phyloP scores from a whole-genome alignment of 805 yeast species.

The Zygotorulaspora chibaensis region DNA sequence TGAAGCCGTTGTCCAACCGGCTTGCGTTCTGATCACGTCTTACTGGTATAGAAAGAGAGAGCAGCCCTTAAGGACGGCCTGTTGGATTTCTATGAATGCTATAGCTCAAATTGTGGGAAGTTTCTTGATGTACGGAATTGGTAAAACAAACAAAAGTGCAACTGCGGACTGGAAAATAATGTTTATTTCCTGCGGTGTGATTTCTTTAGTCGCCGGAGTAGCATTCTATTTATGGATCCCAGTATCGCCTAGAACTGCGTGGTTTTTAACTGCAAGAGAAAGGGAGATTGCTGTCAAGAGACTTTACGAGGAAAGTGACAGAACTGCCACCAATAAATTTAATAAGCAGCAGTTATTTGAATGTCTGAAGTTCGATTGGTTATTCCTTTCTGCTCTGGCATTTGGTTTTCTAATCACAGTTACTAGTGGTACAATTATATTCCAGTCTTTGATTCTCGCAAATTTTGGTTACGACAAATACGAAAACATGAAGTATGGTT shows the following conservation, averaged over 20 bases:
- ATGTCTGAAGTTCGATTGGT: slow-evolving; percentile 27
- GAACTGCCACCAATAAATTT: slow-evolving; percentile 44
- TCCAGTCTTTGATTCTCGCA: slow-evolving; percentile 5
- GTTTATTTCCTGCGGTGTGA: slow-evolving; percentile 48
- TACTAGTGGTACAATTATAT: slow-evolving; percentile 6
- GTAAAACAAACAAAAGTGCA: slow-evolving; percentile 24
- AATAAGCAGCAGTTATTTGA: slow-evolving; percentile 44
- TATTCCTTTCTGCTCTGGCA: slow-evolving; percentile 1
- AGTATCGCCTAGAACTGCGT: slow-evolving; percentile 40
- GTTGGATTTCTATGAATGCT: slow-evolving; percentile 44
- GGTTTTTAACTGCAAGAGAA: slow-evolving; percentile 39
- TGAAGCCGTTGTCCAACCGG: slow-evolving; percentile 44
- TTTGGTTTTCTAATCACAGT: slow-evolving; percentile 7
- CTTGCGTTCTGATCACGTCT: slow-evolving; percentile 43
- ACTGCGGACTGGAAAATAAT: slow-evolving; percentile 49
- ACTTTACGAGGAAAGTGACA: slow-evolving; percentile 42
- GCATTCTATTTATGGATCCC: slow-evolving; percentile 42
- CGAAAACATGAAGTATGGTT: slow-evolving; percentile 3
- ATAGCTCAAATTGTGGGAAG: slow-evolving; percentile 44
- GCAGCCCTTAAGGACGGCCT: slow-evolving; percentile 35
- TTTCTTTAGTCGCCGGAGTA: slow-evolving; percentile 45
- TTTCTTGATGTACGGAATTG: slow-evolving; percentile 46
- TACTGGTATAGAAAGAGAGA: slow-evolving; percentile 45
- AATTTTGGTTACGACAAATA: slow-evolving; percentile 7
- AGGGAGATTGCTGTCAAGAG: slow-evolving; percentile 39